phyloP scores from a whole-genome alignment of 225 moss, liverwort and hornwort species.

The Pseudisothecium myosuroides region DNA sequence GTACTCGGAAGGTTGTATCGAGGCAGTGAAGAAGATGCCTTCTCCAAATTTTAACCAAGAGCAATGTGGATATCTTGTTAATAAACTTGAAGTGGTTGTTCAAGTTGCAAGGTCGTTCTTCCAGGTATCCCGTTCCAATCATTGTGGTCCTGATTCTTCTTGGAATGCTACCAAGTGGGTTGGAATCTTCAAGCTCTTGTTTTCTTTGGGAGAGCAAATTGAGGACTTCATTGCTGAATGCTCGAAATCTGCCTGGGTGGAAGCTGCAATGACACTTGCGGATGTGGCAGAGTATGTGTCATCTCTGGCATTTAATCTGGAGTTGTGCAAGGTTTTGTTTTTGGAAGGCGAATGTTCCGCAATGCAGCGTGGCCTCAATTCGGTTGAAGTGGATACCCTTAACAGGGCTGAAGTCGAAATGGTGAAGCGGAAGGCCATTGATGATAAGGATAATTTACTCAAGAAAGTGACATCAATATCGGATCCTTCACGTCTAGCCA shows the following conservation, averaged over 20 bases:
- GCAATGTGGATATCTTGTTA: background rate
- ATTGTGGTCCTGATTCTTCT: background rate
- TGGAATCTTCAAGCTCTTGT: background rate
- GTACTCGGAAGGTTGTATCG: rapidly evolving
- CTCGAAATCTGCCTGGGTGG: background rate
- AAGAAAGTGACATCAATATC: background rate
- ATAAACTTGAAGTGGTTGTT: background rate
- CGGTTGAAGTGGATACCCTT: rapidly evolving
- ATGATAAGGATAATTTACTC: background rate
- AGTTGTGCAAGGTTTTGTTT: background rate
- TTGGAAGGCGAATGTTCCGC: background rate
- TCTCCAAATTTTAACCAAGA: background rate
- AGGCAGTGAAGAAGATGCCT: background rate
- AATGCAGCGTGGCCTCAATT: background rate
- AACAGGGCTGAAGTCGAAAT: background rate
- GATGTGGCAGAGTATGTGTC: background rate
- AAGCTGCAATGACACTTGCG: background rate
- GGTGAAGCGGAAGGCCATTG: background rate
- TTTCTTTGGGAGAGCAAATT: background rate
- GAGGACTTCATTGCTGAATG: background rate
- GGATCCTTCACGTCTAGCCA: rapidly evolving
- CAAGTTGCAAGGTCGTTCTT: background rate
- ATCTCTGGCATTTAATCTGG: background rate
- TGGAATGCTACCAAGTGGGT: background rate
- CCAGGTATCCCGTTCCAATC: rapidly evolving